phyloP scores from a whole-genome alignment of 1,284 basidiomycete genomes.

The Fomes fomentarius region DNA sequence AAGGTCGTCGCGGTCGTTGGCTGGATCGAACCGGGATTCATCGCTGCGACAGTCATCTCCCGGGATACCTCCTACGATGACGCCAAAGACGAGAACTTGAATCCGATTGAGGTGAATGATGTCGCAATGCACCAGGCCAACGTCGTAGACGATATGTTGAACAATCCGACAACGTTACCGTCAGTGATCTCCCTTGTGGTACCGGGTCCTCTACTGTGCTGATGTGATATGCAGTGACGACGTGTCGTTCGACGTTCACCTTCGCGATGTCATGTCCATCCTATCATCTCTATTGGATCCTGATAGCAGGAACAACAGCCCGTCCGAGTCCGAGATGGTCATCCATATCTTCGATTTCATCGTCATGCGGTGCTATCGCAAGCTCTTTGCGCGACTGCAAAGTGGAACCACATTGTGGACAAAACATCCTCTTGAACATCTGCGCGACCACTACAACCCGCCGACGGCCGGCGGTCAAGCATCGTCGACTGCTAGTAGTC shows the following conservation, averaged over 20 bases:
- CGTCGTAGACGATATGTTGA: neutral
- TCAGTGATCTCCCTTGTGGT: neutral
- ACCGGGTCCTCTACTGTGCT: neutral
- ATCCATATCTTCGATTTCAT: neutral
- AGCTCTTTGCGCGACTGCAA: neutral
- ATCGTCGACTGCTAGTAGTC: neutral
- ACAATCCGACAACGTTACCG: neutral
- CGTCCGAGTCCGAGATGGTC: neutral
- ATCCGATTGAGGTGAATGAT: neutral
- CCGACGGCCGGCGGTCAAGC: neutral
- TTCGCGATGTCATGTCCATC: conserved; percentile 1
- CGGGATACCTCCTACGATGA: neutral
- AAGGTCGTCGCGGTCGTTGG: neutral
- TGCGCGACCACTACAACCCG: neutral
- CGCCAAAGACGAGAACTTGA: neutral
- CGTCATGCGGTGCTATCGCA: conserved; percentile 1
- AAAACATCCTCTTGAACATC: neutral
- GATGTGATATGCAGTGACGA: neutral
- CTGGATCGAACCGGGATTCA: neutral
- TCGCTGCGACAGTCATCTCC: neutral
- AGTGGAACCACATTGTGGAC: neutral
- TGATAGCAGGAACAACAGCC: too few relatives aligned
- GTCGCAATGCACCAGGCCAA: neutral
- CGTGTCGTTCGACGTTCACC: neutral
- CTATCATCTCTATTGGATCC: neutral